phyloP scores from a whole-genome alignment of 2,329 filamentous ascomycete genomes.

The Neonectria ditissima region DNA sequence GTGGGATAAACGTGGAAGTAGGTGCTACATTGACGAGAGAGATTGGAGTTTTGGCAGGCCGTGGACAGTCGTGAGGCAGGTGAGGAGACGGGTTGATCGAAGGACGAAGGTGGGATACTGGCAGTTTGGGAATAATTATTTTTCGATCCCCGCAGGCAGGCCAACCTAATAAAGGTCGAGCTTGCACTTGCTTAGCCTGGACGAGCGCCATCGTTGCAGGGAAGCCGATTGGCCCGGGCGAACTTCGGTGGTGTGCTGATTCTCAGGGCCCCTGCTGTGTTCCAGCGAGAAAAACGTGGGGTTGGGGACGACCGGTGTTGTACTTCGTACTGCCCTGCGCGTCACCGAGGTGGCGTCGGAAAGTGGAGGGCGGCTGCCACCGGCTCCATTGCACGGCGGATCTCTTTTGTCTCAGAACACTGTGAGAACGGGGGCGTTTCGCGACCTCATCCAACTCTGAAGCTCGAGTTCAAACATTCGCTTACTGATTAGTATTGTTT shows the following conservation, averaged over 20 bases:
- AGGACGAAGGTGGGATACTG: conserved; percentile 30
- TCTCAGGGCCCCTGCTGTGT: not conserved
- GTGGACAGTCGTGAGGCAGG: not conserved
- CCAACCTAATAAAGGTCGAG: conserved; percentile 29
- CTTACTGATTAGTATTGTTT: not conserved
- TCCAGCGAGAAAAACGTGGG: conserved; percentile 21
- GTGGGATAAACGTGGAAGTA: conserved; percentile 19
- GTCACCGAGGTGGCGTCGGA: conserved; percentile 1
- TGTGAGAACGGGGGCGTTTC: not conserved
- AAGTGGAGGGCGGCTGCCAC: conserved; percentile 13
- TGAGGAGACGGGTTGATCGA: not conserved
- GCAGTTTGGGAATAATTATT: conserved; percentile 42
- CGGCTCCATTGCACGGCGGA: too few relatives aligned
- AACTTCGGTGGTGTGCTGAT: conserved; percentile 12
- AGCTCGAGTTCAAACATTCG: not conserved
- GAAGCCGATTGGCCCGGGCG: conserved; percentile 21
- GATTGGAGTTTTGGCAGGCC: conserved; percentile 21
- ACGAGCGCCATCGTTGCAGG: conserved; percentile 16
- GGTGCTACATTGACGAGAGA: conserved; percentile 45
- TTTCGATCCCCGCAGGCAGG: conserved; percentile 41
- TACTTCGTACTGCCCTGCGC: too few relatives aligned
- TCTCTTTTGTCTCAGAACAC: too few relatives aligned
- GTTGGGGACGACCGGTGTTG: conserved; percentile 29
- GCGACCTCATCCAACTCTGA: not conserved
- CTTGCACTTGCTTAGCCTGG: conserved; percentile 23